These are phyloP conservation scores for Hansfordia pulvinata DNA, from an alignment of 2,329 filamentous ascomycete species.

Conservation along the genomic window DNA sequence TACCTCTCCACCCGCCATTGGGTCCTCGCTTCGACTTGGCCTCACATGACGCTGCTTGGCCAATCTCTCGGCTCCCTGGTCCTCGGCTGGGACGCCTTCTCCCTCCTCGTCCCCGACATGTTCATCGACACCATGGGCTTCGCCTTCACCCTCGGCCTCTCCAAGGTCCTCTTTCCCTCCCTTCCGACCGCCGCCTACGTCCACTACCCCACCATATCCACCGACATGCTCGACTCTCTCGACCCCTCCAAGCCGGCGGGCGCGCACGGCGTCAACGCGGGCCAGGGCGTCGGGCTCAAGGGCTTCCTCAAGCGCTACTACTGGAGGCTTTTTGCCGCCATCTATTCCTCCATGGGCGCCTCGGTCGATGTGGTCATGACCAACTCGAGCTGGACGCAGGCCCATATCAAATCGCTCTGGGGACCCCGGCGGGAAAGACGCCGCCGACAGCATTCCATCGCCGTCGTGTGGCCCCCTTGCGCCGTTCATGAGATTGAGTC, in stretches of 20 bases:
- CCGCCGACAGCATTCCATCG: constrained; percentile 37
- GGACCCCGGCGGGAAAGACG: constrained; percentile 37
- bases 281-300: constrained; percentile 58
- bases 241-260: constrained; percentile 46
- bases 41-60: constrained; percentile 83
- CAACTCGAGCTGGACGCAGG: constrained; percentile 89
- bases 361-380: constrained; percentile 92
- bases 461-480: constrained; percentile 81
- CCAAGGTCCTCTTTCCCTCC: constrained; percentile 64
- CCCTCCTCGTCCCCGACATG: constrained; percentile 80
- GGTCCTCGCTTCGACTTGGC: constrained; percentile 79
- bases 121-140: constrained; percentile 99
- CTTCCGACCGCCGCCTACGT: constrained; percentile 88
- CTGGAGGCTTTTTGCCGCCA: constrained; percentile 70
- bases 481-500: constrained; percentile 74
- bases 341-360: constrained; percentile 74
- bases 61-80: constrained; percentile 83
- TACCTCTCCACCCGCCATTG: constrained; percentile 81
- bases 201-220: constrained; percentile 96
- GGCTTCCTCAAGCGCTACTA: constrained; percentile 66
- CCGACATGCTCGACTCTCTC: constrained; percentile 85
- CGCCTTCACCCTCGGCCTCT: constrained; percentile 75
- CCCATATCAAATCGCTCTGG: constrained; percentile 73
- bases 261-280: constrained; percentile 66
- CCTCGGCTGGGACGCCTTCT: constrained; percentile 84